Percentiles rank a stretch among this genome's conserved stretches.
Conservation (phyloP, 2,329 filamentous ascomycete genomes). For the Albophoma yamanashiensis region DNA sequence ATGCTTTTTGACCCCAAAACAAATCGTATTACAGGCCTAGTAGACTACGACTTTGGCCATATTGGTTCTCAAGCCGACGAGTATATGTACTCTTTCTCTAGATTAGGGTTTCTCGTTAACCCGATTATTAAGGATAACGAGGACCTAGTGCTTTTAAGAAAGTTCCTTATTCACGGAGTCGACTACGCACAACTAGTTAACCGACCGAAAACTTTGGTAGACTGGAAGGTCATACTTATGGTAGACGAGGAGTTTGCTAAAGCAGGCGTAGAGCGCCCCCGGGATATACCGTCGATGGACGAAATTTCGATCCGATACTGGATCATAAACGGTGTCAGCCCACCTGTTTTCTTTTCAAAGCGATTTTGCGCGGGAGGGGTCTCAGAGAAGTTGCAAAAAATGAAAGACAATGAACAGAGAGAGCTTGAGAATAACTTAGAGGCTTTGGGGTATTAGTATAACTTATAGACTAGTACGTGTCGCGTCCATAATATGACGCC, state of each 20-base stretch:
- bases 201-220: not conserved
- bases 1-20: not conserved
- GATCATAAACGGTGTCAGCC: not conserved
- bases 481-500: not conserved
- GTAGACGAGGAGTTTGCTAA: not conserved
- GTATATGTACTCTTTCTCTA: not conserved
- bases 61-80: not conserved
- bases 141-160: not conserved
- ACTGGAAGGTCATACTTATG: not conserved
- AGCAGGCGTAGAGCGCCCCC: not conserved
- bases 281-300: not conserved
- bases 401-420: not conserved
- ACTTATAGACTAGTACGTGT: not conserved
- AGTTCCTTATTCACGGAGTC: not conserved
- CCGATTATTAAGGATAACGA: not conserved
- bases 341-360: not conserved
- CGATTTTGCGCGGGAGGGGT: not conserved
- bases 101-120: not conserved
- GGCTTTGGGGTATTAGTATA: not conserved
- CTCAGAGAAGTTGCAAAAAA: not conserved
- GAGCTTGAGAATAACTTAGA: not conserved
- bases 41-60: conserved; percentile 1
- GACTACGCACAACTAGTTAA: not conserved
- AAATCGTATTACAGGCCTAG: not conserved
- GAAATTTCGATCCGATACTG: not conserved